Conservation (phyloP, 495 filamentous ascomycete species). For the Annulohypoxylon moriforme region DNA sequence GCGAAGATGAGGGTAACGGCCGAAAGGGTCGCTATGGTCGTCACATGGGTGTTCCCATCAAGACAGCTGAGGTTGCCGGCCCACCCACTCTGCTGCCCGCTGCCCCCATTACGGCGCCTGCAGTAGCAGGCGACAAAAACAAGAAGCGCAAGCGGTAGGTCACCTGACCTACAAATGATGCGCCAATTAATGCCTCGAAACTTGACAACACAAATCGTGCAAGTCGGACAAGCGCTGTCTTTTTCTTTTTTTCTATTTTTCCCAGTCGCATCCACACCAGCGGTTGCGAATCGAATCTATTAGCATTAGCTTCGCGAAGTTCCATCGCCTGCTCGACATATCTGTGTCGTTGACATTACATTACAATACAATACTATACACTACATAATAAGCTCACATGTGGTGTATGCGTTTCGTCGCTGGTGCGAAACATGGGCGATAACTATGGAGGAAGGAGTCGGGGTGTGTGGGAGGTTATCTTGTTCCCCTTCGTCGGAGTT, state of each 20-base stretch:
- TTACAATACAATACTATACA: constrained; percentile 16
- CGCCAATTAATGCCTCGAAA: constrained; percentile 10
- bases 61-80: constrained; percentile 64
- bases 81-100: constrained; percentile 53
- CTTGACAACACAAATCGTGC: constrained; percentile 18
- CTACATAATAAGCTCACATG: not conserved
- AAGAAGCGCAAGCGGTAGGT: constrained; percentile 64
- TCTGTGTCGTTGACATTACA: constrained; percentile 12
- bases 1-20: constrained; percentile 96
- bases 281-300: constrained; percentile 18
- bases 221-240: constrained; percentile 9
- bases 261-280: constrained; percentile 13
- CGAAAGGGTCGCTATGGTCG: constrained; percentile 96
- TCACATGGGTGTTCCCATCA: constrained; percentile 94
- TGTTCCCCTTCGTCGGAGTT: constrained; percentile 42
- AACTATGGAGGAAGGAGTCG: constrained; percentile 13
- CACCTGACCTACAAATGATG: constrained; percentile 17
- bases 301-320: constrained; percentile 3
- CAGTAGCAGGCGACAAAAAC: constrained; percentile 52
- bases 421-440: constrained; percentile 25
- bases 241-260: constrained; percentile 9
- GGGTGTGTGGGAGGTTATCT: constrained; percentile 30
- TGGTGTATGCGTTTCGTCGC: constrained; percentile 20
- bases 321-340: constrained; percentile 12
- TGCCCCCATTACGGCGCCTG: constrained; percentile 50